Base-by-base conservation (phyloP, 306 rosid genomes). In the Trifolium fragiferum region DNA sequence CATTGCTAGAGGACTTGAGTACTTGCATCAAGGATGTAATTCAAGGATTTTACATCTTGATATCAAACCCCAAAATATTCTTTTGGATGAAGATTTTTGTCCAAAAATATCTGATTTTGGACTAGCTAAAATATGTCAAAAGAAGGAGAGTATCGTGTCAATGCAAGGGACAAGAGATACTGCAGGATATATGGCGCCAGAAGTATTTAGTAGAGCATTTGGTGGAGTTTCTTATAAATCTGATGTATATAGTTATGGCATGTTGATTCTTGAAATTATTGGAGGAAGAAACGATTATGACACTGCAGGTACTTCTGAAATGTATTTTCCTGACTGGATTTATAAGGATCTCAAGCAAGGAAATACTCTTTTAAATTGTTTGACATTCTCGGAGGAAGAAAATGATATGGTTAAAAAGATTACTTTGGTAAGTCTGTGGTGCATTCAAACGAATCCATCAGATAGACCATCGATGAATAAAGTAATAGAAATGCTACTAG, bases 401-500 rank as follows among this genome's bases (percentile, higher is more conserved):
- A 63, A 69, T 11, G 81, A 79, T 16, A 53, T 33, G 11, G 11
- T 68, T 15, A 79, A 63, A 12, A 82, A 76, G 81, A 72, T 82
- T 75, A 60, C 67, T 11, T 8, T 78, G 49, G 4, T 67, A 18
- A 43, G 66, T 84, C 61, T 11, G 8, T 75, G 62, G 8, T 67
- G 33, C 33, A 69, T 84, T 70, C 81, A 78, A 16, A 75, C 73
- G 6, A 81, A 43, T 37, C 77, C 79, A 13, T 75, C 59, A 19
- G n/a, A 81, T 35, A 76, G 81, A 12, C 85, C 88, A 16, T 32
- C 85, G 0, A 81, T 84, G 66, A 66, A 76, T n/a, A 78, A 65
- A 71, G 83, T 73, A 16, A 61, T 81, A 43, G 83, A 84, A 60
- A 78, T 81, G 88, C 10, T 81, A n/a, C 77, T 78, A 78, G 81